Conservation (phyloP, 352 stramenopile genomes). For the Phytophthora sansomeana region DNA sequence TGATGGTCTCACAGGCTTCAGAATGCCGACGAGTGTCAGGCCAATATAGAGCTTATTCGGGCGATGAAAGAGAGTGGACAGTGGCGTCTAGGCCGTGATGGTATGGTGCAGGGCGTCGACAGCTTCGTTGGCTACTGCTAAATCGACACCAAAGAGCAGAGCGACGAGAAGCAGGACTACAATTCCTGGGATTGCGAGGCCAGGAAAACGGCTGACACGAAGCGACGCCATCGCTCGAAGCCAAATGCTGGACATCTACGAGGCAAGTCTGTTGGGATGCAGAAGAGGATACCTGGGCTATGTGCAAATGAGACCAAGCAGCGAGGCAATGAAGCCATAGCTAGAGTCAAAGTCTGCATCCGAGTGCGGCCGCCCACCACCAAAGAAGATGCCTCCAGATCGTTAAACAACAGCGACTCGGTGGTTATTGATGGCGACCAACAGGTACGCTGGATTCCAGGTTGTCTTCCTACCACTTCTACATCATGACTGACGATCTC, state of each 20-base stretch:
- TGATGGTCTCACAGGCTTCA: slow-evolving; percentile 9
- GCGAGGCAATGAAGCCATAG: too few species aligned
- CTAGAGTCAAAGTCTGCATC: slow-evolving; percentile 79
- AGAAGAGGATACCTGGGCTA: too few species aligned
- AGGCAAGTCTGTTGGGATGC: slow-evolving; percentile 34
- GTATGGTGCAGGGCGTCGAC: too few species aligned
- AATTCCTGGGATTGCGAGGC: too few species aligned
- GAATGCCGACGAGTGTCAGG: background rate
- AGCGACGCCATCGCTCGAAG: slow-evolving; percentile 18
- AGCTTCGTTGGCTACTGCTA: too few species aligned
- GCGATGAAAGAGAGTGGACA: too few species aligned
- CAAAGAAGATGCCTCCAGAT: slow-evolving; percentile 8
- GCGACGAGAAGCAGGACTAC: too few species aligned
- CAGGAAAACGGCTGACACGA: slow-evolving; percentile 16
- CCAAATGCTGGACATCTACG: slow-evolving; percentile 20
- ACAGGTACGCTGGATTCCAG: slow-evolving; percentile 37
- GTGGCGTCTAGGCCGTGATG: too few species aligned
- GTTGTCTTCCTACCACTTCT: background rate
- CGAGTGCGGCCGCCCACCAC: slow-evolving; percentile 55
- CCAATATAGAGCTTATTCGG: too few species aligned
- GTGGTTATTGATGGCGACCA: slow-evolving; percentile 58
- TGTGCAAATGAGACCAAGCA: too few species aligned
- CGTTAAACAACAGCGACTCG: slow-evolving; percentile 17
- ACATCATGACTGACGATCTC: slow-evolving; percentile 1
- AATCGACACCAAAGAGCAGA: too few species aligned